Evolutionary conservation across 1,139 yeast species (phyloP), one percentile per base, ranked within the genome.

Genomic region (Starmera stellimalicola): DNA sequence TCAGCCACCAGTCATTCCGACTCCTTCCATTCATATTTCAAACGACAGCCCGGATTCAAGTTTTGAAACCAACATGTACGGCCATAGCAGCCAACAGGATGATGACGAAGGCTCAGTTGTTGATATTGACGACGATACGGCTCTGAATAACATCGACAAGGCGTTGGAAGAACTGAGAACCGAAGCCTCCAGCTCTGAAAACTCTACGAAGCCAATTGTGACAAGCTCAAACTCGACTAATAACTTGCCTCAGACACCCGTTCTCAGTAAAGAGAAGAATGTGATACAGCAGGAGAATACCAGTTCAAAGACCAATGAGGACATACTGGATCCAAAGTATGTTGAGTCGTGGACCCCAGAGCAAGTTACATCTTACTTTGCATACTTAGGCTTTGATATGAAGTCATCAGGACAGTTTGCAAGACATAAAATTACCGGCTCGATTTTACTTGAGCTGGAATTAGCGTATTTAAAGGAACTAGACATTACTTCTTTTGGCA

Each of bases 401-500:
- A 73, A 67, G 18, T 73, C 83, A 11, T 78, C 94, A 1, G 77
- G 80, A 1, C 77, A 83, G 50, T 93, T 93, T 56, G 73, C 80
- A 6, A 72, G 78, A 44, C 98, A 91, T 58, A 84, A 87, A 49
- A 85, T 91, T 39, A 79, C 91, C 1, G 98, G 98, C 14, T 65
- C 74, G 3, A 88, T 91, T 33, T 60, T 91, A 33, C 65, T 91
- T 36, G 95, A 88, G 54, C 67, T 93, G 44, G 96, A 88, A 51
- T 67, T 88, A 44, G 72, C 85, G 2, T 83, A 83, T 50, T 67
- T 91, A 50, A 91, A 91, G 54, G 98, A 91, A 56, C 65, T 91
- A 38, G 98, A 88, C 42, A 91, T 91, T 34, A 70, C 77, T 36
- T 83, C 95, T 4, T 91, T 91, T 62, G 99, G 99, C 16, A 88